phyloP scores from a whole-genome alignment of 2,329 filamentous ascomycete species.

The Hymenoscyphus repandus region DNA sequence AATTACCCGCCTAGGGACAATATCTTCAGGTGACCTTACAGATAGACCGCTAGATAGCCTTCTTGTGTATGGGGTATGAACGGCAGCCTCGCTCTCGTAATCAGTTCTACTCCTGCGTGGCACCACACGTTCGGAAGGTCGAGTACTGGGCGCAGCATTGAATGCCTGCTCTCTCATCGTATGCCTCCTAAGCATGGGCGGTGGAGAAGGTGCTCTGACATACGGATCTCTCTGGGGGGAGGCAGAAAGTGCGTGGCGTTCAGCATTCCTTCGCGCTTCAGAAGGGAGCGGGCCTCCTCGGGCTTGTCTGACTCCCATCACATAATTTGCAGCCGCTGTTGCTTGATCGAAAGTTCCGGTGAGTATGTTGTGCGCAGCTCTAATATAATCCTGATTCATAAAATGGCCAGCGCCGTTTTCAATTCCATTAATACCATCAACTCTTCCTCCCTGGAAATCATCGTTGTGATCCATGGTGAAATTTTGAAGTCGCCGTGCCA shows the following conservation, averaged over 20 bases:
- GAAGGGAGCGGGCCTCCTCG: slow-evolving; percentile 16
- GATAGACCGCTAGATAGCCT: background rate
- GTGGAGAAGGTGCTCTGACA: slow-evolving; percentile 10
- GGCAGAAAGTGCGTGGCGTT: slow-evolving; percentile 16
- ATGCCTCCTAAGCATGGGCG: slow-evolving; percentile 24
- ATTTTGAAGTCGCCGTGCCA: slow-evolving; percentile 47
- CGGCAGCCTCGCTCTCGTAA: slow-evolving; percentile 24
- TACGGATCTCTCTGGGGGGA: background rate
- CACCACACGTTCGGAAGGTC: slow-evolving; percentile 21
- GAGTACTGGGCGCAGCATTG: slow-evolving; percentile 13
- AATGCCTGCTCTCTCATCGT: slow-evolving; percentile 23
- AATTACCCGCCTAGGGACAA: background rate
- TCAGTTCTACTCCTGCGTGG: slow-evolving; percentile 24
- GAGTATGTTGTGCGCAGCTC: slow-evolving; percentile 32
- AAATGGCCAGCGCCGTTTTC: slow-evolving; percentile 52
- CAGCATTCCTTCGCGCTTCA: slow-evolving; percentile 14
- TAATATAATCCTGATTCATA: slow-evolving; percentile 54
- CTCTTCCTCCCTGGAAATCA: slow-evolving; percentile 40
- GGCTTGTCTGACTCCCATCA: slow-evolving; percentile 24
- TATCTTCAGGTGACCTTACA: background rate
- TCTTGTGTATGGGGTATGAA: slow-evolving; percentile 20
- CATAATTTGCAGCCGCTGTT: slow-evolving; percentile 30
- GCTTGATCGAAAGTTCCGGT: slow-evolving; percentile 31
- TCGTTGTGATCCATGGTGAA: slow-evolving; percentile 30
- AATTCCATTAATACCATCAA: slow-evolving; percentile 39